Base-by-base conservation (phyloP, 1,139 yeast species). In the Ogataea hybrid region DNA sequence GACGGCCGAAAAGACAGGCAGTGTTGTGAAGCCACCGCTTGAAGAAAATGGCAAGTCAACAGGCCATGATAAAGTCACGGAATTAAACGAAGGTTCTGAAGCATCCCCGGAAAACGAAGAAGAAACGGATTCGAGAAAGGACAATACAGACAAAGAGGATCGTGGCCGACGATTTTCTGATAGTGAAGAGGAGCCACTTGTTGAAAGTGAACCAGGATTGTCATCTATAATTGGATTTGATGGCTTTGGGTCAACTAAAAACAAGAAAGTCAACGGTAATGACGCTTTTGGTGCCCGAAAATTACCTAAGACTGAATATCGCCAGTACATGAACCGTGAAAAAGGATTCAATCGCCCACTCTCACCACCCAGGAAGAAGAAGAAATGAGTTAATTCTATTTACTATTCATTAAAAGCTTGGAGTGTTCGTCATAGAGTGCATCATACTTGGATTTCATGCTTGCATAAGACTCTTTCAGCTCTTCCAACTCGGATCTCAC, bases 251-350 rank as follows among this genome's bases (percentile, higher is more conserved):
- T 58, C 81, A 2, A 81, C 88, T 4, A 81, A 82, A 57, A 77
- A 79, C 32, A 78, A 78, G 50, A 78, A 78, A 41, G 81, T 77
- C 5, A 63, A 61, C 37, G 83, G 79, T 2, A 61, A 75, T 3
- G 71, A 75, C 44, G 71, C 71, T 5, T 79, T 78, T 12, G 72
- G 69, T 0, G 70, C 68, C 0, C 67, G 69, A 31, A 68, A 64
- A 47, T 68, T 70, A 32, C 68, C 68, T 42, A 67, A 68, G 39
- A 62, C 78, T 1, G 71, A 71, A 35, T 81, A 75, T 56, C 69
- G 88, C 45, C 88, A 81, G 62, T 82, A 81, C 51, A 80, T 82
- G 81, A 81, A 81, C 57, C 65, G 86, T 32, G 67, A 62, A 8
- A 75, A 75, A 43, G 85, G 85, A 1, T 80, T 78, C 59, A 81